Base-by-base conservation (phyloP, 2,329 filamentous ascomycete species). In the Dothistroma septosporum region DNA sequence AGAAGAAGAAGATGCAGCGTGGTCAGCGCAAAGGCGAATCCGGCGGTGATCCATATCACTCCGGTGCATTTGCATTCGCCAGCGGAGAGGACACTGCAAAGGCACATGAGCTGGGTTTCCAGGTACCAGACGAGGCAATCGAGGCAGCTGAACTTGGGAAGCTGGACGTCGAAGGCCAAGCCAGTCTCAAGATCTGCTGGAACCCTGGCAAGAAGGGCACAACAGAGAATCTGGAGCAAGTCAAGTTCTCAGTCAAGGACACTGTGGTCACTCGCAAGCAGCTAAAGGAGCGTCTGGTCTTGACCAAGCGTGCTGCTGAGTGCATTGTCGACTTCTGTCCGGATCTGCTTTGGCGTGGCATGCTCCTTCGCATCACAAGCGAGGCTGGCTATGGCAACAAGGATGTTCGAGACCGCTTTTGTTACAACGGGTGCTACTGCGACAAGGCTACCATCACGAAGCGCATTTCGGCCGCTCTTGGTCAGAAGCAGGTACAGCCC, bases 271-370 rank as follows among this genome's bases (percentile, higher is more conserved):
- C 73, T 4, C 70, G 69, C 32, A 64, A 70, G 61, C 71, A 73
- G 61, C 62, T 74, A 12, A 61, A 62, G 2, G 55, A 66, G 21
- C 65, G 58, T 14, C 63, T 59, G 7, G 66, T 75, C 35, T 61
- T 75, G 24, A 72, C 68, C 22, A 55, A 60, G 21, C 62, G 65
- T 22, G 72, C 72, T 19, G 72, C 71, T 14, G 69, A 73, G 56
- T 71, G 72, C 60, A 68, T 74, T 41, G 68, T 75, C 62, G 73
- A 75, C 66, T 74, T 75, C 64, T 73, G 73, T 59, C 73, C 73
- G 5, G 70, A 74, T 50, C 60, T 73, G 33, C 68, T 75, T 50
- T 72, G 69, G 68, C 67, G 69, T n/a, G 69, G 70, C 48, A 69
- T 66, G 46, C 67, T 75, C n/a, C 66, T 75, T 14, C 73, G 72